Evolutionary conservation across 257 asterid genomes (phyloP).

Genomic region (Ehretia macrophylla): DNA sequence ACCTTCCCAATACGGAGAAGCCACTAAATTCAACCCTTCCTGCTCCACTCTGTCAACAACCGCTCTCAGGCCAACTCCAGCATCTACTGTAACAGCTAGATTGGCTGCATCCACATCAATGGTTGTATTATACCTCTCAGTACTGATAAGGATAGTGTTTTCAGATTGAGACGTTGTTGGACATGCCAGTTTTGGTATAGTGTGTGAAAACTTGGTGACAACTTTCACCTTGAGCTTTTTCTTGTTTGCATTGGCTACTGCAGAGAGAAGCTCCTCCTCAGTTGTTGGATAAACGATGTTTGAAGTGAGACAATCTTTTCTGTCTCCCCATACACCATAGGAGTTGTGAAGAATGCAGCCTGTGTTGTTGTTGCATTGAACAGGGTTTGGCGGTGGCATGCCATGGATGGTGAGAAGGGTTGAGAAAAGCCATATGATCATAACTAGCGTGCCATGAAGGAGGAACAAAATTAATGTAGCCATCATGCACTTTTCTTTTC

Average conservation of each 20-base stretch:
- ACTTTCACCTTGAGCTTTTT: conserved; percentile 48
- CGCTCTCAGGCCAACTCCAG: conserved; percentile 63
- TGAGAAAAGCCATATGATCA: conserved; percentile 8
- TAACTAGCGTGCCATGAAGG: conserved; percentile 9
- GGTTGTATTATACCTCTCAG: conserved; percentile 40
- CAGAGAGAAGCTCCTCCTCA: conserved; percentile 53
- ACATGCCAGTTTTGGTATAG: conserved; percentile 70
- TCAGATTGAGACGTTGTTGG: conserved; percentile 20
- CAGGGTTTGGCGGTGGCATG: conserved; percentile 70
- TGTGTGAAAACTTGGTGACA: conserved; percentile 70
- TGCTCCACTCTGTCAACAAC: conserved; percentile 44
- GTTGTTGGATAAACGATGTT: conserved; percentile 55
- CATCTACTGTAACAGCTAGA: conserved; percentile 50
- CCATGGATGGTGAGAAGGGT: conserved; percentile 15
- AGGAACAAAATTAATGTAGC: background rate
- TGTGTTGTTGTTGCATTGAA: conserved; percentile 42
- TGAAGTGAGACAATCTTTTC: conserved; percentile 39
- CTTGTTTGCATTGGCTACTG: conserved; percentile 55
- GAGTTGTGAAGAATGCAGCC: conserved; percentile 60
- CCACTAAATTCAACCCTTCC: conserved; percentile 65
- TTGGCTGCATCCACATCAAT: conserved; percentile 36
- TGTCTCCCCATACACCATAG: conserved; percentile 70
- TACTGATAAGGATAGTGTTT: conserved; percentile 52
- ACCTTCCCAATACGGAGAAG: conserved; percentile 89
- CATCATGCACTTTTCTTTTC: conserved; percentile 10